Evolutionary conservation across 441 rosid genomes (phyloP), one percentile per base, ranked within the genome.

Genomic region (Adansonia gregorii): DNA sequence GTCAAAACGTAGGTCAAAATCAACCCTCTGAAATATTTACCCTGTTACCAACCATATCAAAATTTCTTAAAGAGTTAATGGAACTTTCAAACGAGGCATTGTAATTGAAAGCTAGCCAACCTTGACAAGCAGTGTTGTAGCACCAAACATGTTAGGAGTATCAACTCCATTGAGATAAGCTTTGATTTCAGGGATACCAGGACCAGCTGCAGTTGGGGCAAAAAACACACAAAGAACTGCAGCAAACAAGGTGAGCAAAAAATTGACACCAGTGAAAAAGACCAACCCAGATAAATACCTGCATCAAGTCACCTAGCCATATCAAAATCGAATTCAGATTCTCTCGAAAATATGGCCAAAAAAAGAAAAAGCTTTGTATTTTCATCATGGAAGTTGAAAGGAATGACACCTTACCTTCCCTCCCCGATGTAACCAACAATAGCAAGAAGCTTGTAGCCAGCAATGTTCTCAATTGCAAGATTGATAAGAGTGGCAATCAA

Each of bases 161-260:
- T 95, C 97, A 2, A 95, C 86, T 3, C 99, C 99, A 86, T 95
- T 95, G 63, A 95, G 98, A 79, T 95, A 93, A 74, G 99, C 99
- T 85, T 95, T 95, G 82, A 93, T 90, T 85, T 95, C 99, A 43
- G 93, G 98, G 24, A 95, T 92, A 14, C 98, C 98, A 41, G 98
- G 98, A 8, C 99, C 99, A 48, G 99, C 98, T 0, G 99, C 99
- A 0, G 99, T 92, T 0, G 99, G 97, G 19, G 99, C 98, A 74
- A 93, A 92, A 52, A 79, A 92, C 35, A 92, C 97, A 76, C 94
- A 90, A 12, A 93, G 87, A 65, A 87, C 78, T 73, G 98, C 81
- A 6, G 99, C 98, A 68, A 84, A 73, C 43, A 87, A 70, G 15
- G 98, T 93, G 70, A 93, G 82, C 9, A 83, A 45, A 73, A 95